phyloP scores from a whole-genome alignment of 371 early-diverging fungal genomes.

The Saksenaea vasiformis region DNA sequence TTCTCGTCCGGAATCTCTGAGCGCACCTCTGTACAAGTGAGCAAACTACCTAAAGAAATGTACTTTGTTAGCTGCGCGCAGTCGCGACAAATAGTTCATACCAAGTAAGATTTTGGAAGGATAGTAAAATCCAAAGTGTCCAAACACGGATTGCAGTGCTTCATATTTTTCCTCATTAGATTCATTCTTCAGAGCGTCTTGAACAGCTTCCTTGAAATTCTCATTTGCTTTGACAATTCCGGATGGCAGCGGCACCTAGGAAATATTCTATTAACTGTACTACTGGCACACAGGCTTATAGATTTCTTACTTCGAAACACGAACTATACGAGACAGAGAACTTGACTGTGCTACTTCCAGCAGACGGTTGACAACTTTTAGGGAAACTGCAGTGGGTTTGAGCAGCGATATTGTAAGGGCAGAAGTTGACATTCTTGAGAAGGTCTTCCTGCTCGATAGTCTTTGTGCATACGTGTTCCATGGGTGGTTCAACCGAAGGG shows the following conservation, averaged over 20 bases:
- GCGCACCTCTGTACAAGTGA: background rate
- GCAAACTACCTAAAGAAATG: background rate
- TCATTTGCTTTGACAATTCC: background rate
- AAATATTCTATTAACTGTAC: too few relatives aligned
- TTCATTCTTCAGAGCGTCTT: background rate
- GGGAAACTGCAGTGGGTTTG: too few relatives aligned
- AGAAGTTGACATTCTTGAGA: too few relatives aligned
- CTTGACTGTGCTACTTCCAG: too few relatives aligned
- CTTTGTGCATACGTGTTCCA: too few relatives aligned
- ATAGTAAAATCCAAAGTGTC: background rate
- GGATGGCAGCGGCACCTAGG: background rate
- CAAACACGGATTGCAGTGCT: background rate
- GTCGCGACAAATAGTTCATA: background rate
- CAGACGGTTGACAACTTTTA: too few relatives aligned
- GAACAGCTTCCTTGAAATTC: background rate
- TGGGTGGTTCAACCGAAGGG: too few relatives aligned
- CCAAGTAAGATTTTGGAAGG: background rate
- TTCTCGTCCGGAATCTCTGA: background rate
- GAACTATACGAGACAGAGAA: too few relatives aligned
- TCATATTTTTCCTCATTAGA: background rate
- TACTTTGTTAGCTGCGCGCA: background rate
- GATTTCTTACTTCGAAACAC: too few relatives aligned
- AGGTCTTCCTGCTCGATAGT: too few relatives aligned
- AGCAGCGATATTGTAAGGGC: too few relatives aligned
- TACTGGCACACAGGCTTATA: too few relatives aligned